Conservation (phyloP, 2,329 filamentous ascomycete species). For the Rutstroemia sp. region DNA sequence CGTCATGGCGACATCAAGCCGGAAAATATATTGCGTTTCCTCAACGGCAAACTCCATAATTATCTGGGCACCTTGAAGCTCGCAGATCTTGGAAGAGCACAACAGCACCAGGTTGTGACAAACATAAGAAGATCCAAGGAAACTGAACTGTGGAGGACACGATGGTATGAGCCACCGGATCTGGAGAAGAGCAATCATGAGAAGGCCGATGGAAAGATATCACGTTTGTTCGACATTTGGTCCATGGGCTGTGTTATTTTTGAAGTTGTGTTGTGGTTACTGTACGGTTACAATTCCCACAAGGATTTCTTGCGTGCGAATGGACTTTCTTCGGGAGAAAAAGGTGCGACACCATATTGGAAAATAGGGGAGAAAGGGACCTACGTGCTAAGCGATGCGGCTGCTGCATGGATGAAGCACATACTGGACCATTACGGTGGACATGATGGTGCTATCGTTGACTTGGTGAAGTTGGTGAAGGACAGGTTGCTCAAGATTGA, state of each 20-base stretch:
- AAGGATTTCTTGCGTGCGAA: not conserved
- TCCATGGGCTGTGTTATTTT: not conserved
- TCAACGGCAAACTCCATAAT: not conserved
- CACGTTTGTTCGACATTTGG: not conserved
- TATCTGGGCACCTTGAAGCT: not conserved
- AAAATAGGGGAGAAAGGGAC: not conserved
- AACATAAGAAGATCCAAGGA: not conserved
- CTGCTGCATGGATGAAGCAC: too few species aligned
- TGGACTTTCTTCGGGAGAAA: not conserved
- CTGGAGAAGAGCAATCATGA: too few species aligned
- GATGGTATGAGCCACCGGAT: too few species aligned
- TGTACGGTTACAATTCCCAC: not conserved
- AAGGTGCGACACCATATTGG: not conserved
- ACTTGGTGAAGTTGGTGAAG: too few species aligned
- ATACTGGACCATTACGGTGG: too few species aligned
- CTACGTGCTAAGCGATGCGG: too few species aligned
- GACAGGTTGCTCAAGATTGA: too few species aligned
- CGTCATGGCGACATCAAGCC: too few species aligned
- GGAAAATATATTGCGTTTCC: too few species aligned
- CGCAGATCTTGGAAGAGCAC: constrained; percentile 2
- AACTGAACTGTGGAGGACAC: too few species aligned
- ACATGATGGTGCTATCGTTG: too few species aligned
- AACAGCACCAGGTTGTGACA: not conserved
- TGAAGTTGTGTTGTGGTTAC: not conserved
- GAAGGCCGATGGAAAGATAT: too few species aligned